These are phyloP conservation scores for Ogataea neopini DNA, from an alignment of 805 yeast species.

Conservation along the genomic window DNA sequence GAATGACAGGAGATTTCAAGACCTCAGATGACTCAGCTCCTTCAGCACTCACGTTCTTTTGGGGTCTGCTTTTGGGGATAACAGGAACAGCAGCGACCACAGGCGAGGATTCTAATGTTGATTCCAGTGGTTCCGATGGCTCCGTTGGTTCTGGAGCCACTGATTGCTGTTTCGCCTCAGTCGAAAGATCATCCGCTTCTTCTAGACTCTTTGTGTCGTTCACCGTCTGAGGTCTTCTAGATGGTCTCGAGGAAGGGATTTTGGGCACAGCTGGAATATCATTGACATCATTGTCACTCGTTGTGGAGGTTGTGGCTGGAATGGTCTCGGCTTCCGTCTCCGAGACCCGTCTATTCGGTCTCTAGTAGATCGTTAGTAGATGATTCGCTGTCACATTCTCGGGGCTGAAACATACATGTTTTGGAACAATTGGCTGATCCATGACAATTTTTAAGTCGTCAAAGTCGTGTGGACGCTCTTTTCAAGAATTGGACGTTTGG, in stretches of 20 bases:
- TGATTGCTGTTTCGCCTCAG: too few species aligned
- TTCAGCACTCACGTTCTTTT: not conserved
- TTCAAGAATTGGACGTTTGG: not conserved
- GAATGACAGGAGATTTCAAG: not conserved
- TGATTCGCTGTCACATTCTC: not conserved
- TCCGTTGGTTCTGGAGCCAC: too few species aligned
- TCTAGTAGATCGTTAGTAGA: slow-evolving; percentile 6
- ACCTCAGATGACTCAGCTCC: not conserved
- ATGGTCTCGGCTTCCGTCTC: not conserved
- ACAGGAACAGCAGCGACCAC: not conserved
- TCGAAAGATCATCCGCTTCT: not conserved
- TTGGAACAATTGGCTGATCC: slow-evolving; percentile 27
- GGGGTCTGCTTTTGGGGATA: not conserved
- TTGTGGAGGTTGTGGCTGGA: not conserved
- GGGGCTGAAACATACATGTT: slow-evolving; percentile 20
- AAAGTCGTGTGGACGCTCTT: not conserved
- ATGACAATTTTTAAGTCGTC: slow-evolving; percentile 7
- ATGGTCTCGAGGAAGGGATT: slow-evolving; percentile 12
- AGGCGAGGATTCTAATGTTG: too few species aligned
- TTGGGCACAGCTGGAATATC: not conserved
- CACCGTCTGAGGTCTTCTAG: slow-evolving; percentile 3
- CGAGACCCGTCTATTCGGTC: slow-evolving; percentile 8
- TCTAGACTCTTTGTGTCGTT: not conserved
- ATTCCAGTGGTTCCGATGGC: too few species aligned
- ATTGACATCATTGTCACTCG: not conserved